Evolutionary conservation across 495 filamentous ascomycete genomes (phyloP).

Genomic region (Copromyces sp.): DNA sequence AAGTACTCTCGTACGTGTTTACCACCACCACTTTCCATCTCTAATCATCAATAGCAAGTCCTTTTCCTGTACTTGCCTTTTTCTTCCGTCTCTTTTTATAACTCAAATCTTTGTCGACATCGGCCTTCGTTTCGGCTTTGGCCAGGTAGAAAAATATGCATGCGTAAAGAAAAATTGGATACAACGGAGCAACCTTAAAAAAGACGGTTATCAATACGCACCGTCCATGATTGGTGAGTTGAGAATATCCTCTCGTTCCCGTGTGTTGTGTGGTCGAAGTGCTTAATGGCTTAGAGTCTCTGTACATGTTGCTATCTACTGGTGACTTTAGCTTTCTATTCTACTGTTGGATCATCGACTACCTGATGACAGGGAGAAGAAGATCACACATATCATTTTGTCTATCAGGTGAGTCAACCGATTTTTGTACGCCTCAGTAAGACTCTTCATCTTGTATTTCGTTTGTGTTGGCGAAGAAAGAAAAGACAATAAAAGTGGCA

Average conservation of each 20-base stretch:
- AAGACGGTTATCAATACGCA: background rate
- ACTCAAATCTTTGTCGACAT: background rate
- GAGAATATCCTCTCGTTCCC: background rate
- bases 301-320: background rate
- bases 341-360: background rate
- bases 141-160: background rate
- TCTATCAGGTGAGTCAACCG: background rate
- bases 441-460: background rate
- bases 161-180: background rate
- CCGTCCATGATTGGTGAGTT: background rate
- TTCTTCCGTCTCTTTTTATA: background rate
- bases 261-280: background rate
- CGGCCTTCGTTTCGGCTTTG: background rate
- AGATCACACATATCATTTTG: background rate
- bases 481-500: too few relatives aligned
- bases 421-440: background rate
- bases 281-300: background rate
- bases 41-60: conserved; percentile 1
- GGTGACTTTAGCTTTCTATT: background rate
- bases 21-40: background rate
- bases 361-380: background rate
- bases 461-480: too few relatives aligned
- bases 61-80: background rate
- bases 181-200: background rate
- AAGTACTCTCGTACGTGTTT: background rate